Evolutionary conservation across 2,329 filamentous ascomycete species (phyloP).

Genomic region (Sclerotiophoma versabilis): DNA sequence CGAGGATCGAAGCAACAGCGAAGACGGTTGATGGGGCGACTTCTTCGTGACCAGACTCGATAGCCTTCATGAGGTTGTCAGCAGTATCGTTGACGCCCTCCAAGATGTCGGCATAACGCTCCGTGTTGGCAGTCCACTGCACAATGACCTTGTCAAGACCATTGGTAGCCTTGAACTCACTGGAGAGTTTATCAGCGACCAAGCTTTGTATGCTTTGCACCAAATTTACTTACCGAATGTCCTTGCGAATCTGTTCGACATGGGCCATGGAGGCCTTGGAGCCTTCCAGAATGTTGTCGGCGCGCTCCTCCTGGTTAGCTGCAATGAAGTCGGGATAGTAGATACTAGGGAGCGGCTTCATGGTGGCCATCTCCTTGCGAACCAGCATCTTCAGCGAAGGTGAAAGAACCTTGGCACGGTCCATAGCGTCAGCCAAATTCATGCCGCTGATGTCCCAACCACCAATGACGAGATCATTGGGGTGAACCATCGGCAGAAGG

Average conservation of each 20-base stretch:
- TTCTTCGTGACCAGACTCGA: slow-evolving; percentile 85
- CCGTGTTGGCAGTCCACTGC: slow-evolving; percentile 98
- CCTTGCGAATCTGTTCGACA: slow-evolving; percentile 89
- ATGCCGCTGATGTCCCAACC: slow-evolving; percentile 97
- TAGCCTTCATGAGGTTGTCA: slow-evolving; percentile 87
- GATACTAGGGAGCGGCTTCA: slow-evolving; percentile 90
- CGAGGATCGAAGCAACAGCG: slow-evolving; percentile 90
- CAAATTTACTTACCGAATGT: slow-evolving; percentile 72
- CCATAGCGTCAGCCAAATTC: slow-evolving; percentile 91
- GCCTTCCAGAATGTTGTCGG: slow-evolving; percentile 87
- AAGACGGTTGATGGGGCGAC: slow-evolving; percentile 96
- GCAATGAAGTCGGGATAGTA: slow-evolving; percentile 99
- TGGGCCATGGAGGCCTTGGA: slow-evolving; percentile 85
- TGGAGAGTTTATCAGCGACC: slow-evolving; percentile 12
- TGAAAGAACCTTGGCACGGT: slow-evolving; percentile 92
- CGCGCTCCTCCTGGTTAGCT: slow-evolving; percentile 95
- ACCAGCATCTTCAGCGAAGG: slow-evolving; percentile 90
- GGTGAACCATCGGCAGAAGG: slow-evolving; percentile 94
- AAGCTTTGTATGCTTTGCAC: background rate
- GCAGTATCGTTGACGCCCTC: slow-evolving; percentile 94
- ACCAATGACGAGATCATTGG: slow-evolving; percentile 92
- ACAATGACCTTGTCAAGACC: slow-evolving; percentile 93
- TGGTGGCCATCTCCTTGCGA: slow-evolving; percentile 87
- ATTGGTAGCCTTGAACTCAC: slow-evolving; percentile 88
- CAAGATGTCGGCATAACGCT: slow-evolving; percentile 90